phyloP scores from a whole-genome alignment of 2,329 filamentous ascomycete genomes.

The Ophiocordyceps robertsii region DNA sequence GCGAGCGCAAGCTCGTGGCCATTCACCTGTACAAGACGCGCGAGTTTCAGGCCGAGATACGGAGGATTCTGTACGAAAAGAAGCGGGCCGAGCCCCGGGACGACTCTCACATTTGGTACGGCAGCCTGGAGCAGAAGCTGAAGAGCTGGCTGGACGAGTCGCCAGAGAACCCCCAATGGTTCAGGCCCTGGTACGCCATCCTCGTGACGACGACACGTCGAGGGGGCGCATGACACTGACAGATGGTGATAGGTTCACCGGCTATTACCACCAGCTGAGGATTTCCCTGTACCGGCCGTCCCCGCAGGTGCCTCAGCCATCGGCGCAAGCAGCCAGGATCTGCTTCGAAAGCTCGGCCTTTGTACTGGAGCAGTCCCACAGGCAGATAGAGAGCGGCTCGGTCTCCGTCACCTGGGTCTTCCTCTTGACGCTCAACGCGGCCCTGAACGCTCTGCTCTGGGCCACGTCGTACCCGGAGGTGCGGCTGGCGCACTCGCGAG shows the following conservation, averaged over 20 bases:
- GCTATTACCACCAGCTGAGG: constrained; percentile 74
- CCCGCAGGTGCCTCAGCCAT: constrained; percentile 81
- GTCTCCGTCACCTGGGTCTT: constrained; percentile 93
- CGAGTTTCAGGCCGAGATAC: constrained; percentile 74
- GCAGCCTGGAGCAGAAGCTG: constrained; percentile 64
- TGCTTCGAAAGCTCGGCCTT: constrained; percentile 75
- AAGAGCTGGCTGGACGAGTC: constrained; percentile 66
- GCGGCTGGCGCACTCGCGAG: constrained; percentile 54
- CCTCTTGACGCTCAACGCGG: constrained; percentile 78
- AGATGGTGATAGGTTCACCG: constrained; percentile 36
- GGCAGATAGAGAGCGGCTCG: constrained; percentile 62
- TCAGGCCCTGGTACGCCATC: constrained; percentile 60
- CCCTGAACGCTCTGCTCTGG: constrained; percentile 86
- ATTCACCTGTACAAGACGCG: constrained; percentile 94
- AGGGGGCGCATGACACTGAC: not conserved
- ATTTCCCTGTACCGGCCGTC: constrained; percentile 82
- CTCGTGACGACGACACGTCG: too few species aligned
- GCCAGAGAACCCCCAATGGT: constrained; percentile 58
- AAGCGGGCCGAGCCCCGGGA: constrained; percentile 64
- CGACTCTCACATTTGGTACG: constrained; percentile 80
- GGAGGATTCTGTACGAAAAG: constrained; percentile 72
- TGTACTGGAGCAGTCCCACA: constrained; percentile 69
- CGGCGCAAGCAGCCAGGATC: constrained; percentile 59
- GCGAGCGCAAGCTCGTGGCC: constrained; percentile 73
- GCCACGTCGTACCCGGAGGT: constrained; percentile 77